A percentile compares a stretch with the other conserved stretches of the same genome.
Conservation (phyloP, 1,284 basidiomycete species). For the Lignosus rhinocerotis region DNA sequence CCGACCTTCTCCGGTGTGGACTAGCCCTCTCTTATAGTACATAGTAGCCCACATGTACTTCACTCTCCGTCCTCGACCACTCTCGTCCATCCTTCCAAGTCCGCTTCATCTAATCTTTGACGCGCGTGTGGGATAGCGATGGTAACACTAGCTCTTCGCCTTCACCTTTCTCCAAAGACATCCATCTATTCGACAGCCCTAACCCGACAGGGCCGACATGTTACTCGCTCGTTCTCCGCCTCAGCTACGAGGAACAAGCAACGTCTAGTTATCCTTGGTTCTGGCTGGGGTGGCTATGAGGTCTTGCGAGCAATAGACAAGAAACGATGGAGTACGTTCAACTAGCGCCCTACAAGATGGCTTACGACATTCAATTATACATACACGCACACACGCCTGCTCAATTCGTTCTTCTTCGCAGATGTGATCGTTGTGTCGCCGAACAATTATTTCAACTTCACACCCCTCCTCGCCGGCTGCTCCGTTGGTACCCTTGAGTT, state of each 20-base stretch:
- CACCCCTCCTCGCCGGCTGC: conserved; percentile 74
- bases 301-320: conserved; percentile 66
- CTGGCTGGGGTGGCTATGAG: conserved; percentile 85
- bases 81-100: not conserved
- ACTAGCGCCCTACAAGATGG: not conserved
- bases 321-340: conserved; percentile 59
- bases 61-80: not conserved
- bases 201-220: not conserved
- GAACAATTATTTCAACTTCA: conserved; percentile 82
- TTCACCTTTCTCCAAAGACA: not conserved
- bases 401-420: conserved; percentile 27
- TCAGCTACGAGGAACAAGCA: conserved; percentile 43
- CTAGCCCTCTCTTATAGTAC: not conserved
- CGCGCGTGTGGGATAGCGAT: not conserved
- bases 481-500: conserved; percentile 85
- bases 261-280: conserved; percentile 78
- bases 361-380: not conserved
- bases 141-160: not conserved
- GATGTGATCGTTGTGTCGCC: conserved; percentile 76
- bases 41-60: not conserved
- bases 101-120: not conserved
- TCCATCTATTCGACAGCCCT: not conserved
- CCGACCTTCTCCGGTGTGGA: conserved; percentile 10
- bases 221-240: conserved; percentile 26
- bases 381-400: not conserved